Evolutionary conservation across 768 basidiomycete species (phyloP).

Genomic region (Mycena venus): DNA sequence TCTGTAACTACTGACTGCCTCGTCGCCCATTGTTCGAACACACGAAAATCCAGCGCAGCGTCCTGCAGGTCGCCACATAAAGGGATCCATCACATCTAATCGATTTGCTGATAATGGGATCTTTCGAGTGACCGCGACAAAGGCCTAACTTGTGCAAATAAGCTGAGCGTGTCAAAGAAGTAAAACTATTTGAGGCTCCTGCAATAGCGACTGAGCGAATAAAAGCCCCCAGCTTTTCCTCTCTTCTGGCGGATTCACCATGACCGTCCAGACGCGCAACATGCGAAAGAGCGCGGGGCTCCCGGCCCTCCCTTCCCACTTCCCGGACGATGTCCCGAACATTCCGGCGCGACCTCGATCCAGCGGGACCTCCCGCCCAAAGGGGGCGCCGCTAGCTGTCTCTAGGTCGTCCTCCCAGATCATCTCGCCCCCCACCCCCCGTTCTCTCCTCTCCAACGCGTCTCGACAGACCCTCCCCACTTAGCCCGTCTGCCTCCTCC

Average conservation of each 20-base stretch:
- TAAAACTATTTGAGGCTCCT: slow-evolving; percentile 26
- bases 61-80: neutral
- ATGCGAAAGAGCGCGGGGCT: slow-evolving; percentile 22
- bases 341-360: neutral
- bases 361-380: neutral
- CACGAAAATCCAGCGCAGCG: neutral
- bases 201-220: neutral
- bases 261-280: slow-evolving; percentile 27
- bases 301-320: slow-evolving; percentile 11
- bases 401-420: neutral
- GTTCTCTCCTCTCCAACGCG: slow-evolving; percentile 10
- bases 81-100: slow-evolving; percentile 30
- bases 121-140: slow-evolving; percentile 19
- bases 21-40: slow-evolving; percentile 7
- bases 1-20: neutral
- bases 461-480: neutral
- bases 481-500: slow-evolving; percentile 2
- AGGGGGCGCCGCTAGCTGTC: neutral
- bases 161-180: slow-evolving; percentile 19
- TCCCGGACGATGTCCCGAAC: slow-evolving; percentile 11
- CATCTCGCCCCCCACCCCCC: neutral
- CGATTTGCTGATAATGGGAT: slow-evolving; percentile 24
- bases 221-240: neutral
- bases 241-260: neutral
- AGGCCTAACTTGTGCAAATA: slow-evolving; percentile 21